Percentiles rank a stretch among this genome's conserved stretches.
These are phyloP conservation scores for Platanthera zijinensis DNA, from an alignment of 106 monocot genomes.

Conservation along the genomic window DNA sequence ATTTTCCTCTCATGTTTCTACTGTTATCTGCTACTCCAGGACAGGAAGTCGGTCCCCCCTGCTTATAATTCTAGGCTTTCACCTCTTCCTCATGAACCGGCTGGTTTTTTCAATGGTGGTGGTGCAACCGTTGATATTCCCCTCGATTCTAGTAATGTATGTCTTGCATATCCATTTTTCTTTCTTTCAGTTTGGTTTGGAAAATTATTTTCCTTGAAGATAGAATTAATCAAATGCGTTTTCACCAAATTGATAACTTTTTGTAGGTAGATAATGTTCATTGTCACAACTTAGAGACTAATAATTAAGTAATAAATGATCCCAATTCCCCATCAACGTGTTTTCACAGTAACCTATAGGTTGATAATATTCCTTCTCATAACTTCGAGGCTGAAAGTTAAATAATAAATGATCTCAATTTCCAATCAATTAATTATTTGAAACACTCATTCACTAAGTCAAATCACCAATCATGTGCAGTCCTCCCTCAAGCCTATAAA, in stretches of 20 bases:
- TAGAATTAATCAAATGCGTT: background rate
- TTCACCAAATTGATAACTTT: background rate
- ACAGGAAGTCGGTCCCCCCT: conserved; percentile 32
- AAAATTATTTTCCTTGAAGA: conserved; percentile 1
- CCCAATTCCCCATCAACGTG: background rate
- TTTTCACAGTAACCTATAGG: background rate
- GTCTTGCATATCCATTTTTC: background rate
- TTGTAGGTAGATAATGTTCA: background rate
- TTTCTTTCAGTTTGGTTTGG: background rate
- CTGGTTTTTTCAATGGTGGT: conserved; percentile 35
- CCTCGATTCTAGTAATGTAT: conserved; percentile 32
- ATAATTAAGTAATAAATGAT: background rate
- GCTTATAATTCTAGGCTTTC: conserved; percentile 40
- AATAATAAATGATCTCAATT: background rate
- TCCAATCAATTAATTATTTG: background rate
- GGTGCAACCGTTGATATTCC: conserved; percentile 44
- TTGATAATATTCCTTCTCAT: background rate
- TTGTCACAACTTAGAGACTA: background rate
- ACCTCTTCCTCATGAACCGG: conserved; percentile 54
- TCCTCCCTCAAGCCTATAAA: background rate
- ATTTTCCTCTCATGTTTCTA: background rate
- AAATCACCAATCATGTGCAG: background rate
- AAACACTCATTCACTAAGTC: background rate
- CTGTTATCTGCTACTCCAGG: conserved; percentile 9
- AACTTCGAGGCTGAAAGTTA: background rate